Evolutionary conservation across 75 land plant species (phyloP).

Genomic region (Azolla pinnata): DNA sequence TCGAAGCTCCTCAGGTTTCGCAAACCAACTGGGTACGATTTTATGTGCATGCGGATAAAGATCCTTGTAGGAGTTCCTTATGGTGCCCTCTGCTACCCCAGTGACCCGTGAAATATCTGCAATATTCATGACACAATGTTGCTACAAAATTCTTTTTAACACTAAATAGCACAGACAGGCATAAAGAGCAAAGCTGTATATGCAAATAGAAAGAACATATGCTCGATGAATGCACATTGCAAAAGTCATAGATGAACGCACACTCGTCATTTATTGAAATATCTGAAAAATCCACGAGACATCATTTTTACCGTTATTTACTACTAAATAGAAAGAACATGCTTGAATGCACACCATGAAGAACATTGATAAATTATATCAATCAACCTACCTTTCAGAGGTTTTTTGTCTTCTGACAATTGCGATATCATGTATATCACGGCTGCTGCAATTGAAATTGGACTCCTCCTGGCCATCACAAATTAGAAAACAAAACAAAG

Average conservation of each 20-base stretch:
- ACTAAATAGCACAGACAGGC: not conserved
- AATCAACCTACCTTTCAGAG: constrained; percentile 51
- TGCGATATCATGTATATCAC: constrained; percentile 75
- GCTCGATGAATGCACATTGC: no score
- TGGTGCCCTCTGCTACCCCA: constrained; percentile 83
- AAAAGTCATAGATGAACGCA: no score
- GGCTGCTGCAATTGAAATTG: constrained; percentile 77
- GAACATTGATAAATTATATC: no score
- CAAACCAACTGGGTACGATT: constrained; percentile 61
- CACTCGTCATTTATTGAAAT: no score
- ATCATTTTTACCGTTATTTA: no score
- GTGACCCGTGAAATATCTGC: constrained; percentile 74
- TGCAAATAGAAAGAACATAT: no score
- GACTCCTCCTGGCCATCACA: constrained; percentile 90
- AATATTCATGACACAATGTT: not conserved
- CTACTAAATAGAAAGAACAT: no score
- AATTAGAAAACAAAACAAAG: no score
- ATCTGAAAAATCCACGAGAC: no score
- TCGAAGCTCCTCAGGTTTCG: constrained; percentile 55
- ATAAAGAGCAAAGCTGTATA: no score
- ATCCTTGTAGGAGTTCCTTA: constrained; percentile 64
- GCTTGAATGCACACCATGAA: no score
- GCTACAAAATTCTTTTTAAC: not conserved
- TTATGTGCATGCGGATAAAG: constrained; percentile 53
- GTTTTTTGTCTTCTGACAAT: constrained; percentile 59